phyloP scores from a whole-genome alignment of 2,329 filamentous ascomycete genomes.

The Colletotrichum plurivorum region DNA sequence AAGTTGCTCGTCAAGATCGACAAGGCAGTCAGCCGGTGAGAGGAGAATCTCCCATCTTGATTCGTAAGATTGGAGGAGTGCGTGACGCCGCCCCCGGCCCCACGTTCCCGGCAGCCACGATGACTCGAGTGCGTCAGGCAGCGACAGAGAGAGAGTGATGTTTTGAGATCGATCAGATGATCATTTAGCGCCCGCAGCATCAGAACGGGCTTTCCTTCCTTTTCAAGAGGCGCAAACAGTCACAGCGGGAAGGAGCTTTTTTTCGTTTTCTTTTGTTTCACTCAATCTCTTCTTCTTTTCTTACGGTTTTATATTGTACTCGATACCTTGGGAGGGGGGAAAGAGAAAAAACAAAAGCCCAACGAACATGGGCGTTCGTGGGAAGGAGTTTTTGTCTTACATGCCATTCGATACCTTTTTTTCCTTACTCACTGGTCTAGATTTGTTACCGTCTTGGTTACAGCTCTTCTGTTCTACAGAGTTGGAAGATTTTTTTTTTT shows the following conservation, averaged over 20 bases:
- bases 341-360: not conserved
- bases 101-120: constrained; percentile 4
- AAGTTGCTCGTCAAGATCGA: constrained; percentile 67
- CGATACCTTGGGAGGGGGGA: constrained; percentile 20
- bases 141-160: not conserved
- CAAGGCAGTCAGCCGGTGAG: constrained; percentile 57
- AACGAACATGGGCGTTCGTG: constrained; percentile 27
- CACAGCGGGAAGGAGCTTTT: not conserved
- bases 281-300: not conserved
- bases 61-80: not conserved
- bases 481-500: not conserved
- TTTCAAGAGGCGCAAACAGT: constrained; percentile 14
- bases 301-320: not conserved
- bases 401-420: constrained; percentile 14
- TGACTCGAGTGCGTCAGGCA: not conserved
- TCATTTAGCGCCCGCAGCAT: not conserved
- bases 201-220: constrained; percentile 13
- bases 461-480: too few species aligned
- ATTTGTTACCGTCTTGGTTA: too few species aligned
- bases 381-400: not conserved
- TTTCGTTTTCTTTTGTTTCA: not conserved
- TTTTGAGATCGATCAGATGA: constrained; percentile 7
- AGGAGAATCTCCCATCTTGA: not conserved
- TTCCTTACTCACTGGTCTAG: too few species aligned
- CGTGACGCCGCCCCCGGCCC: not conserved